Base-by-base conservation (phyloP, 495 filamentous ascomycete genomes). In the Aspergillus taichungensis region DNA sequence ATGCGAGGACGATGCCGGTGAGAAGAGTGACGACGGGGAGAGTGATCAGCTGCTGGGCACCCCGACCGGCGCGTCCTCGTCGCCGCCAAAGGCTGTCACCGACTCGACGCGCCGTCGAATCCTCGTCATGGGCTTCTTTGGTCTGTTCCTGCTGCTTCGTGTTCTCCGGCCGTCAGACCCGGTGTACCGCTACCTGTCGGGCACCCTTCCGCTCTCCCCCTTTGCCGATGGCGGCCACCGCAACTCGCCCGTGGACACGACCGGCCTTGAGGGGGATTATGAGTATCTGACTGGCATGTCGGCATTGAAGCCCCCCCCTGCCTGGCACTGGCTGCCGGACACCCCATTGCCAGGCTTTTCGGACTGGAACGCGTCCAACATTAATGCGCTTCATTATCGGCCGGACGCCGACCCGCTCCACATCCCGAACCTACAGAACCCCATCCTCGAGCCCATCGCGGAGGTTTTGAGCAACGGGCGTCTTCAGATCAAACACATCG, bases 341-440 rank as follows among this genome's bases (percentile, higher is more conserved):
- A 13, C 57, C 18, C 28, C 47, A 31, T n/a, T 60, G 30, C 31
- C 47, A 1, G 59, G 59, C 6, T 62, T 62, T 32, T 37, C 51
- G 34, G 59, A 62, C 42, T 62, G 59, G 59, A 57, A 60, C 38
- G 40, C 47, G 27, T 33, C 34, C 12, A 32, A 41, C 3, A 44
- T 49, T 8, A 36, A 39, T 18, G 43, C 14, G 5, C 14, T 55
- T 9, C 59, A 66, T 37, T 72, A 72, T 34, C 55, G 68, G 30
- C 61, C 67, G 5, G 45, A 40, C 0, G 39, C 57, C 0, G 68
- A 72, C 43, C 68, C 68, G 4, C 43, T 71, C 9, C 58, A 62
- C 13, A 59, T 72, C 33, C 61, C 62, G 27, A 72, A 72, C 32
- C 50, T 72, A 9, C 61, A 71, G 7, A 45, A 53, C 7, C 50